Evolutionary conservation across 129 eudicot species (phyloP), one percentile per base, ranked within the genome.

Genomic region (Flaveria trinervia): DNA sequence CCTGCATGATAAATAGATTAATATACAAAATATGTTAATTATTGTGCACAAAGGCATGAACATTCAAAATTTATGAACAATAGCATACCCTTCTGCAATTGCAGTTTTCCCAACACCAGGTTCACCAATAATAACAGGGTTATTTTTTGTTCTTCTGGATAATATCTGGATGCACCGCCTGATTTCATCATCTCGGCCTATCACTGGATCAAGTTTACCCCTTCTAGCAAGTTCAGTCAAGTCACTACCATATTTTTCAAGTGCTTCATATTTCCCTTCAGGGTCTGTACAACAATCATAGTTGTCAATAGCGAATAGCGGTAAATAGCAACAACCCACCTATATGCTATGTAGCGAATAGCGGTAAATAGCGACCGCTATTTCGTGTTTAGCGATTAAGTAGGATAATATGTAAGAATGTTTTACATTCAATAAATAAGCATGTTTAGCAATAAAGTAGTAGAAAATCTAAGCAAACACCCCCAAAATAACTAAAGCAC

Each of bases 41-140:
- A 22, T 1, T 16, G 23, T n/a, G 61, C 18, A 13, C 44, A 1
- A 15, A 64, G 1, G 30, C 20, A 60, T 14, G 67, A 2, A 62
- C 8, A 30, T 4, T 3, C 23, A 43, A 20, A 15, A 51, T 14
- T 15, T 30, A 28, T 46, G 13, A 74, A 56, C 17, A 67, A 51
- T 33, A 52, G 39, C 77, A 61, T 91, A 94, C 98, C 98, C 98
- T 89, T 94, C 98, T 7, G 97, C 98, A 80, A 94, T 94, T 68
- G 98, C 98, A 48, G 98, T 94, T 86, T 94, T 94, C 10, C 98
- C 97, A 5, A 94, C 98, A 70, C 98, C 98, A 72, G 97, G 98
- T 83, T 94, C 98, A 28, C 98, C 98, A 75, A 94, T 94, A 62
- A 94, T 94, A 57, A 94, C 98, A 55, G 96, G 98, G 80, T 94